Evolutionary conservation across 163 green algal genomes (phyloP).

Genomic region (Chlamydomonas reinhardtii): DNA sequence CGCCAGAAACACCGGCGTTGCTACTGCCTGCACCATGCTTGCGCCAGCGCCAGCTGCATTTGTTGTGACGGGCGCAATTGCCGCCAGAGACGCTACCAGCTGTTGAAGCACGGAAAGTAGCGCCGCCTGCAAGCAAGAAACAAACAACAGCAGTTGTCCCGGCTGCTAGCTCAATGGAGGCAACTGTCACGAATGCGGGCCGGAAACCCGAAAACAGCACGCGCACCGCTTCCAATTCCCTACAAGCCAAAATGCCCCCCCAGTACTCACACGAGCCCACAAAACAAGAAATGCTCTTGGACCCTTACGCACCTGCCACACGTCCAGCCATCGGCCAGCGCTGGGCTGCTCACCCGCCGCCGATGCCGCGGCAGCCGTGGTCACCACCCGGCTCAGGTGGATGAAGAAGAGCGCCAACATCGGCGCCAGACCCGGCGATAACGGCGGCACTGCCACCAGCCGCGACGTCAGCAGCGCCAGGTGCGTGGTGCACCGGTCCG

Average conservation of each 20-base stretch:
- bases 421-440: not conserved
- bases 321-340: not conserved
- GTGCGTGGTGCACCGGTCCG: conserved; percentile 19
- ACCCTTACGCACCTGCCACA: conserved; percentile 20
- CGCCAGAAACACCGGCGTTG: not conserved
- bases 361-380: not conserved
- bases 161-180: no score
- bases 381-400: not conserved
- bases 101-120: no score
- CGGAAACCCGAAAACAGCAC: not conserved
- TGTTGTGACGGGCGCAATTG: no score
- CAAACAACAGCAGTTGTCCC: no score
- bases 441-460: not conserved
- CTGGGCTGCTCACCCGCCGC: no score
- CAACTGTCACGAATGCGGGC: no score
- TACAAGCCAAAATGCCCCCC: no score
- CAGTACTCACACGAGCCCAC: no score
- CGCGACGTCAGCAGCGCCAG: conserved; percentile 6
- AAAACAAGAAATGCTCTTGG: not conserved
- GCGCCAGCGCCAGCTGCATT: not conserved
- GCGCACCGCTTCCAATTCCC: not conserved
- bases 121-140: no score
- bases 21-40: no score
- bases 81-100: no score
- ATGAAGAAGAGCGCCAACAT: not conserved